phyloP scores from a whole-genome alignment of 495 filamentous ascomycete genomes.

The Neurospora sp. region DNA sequence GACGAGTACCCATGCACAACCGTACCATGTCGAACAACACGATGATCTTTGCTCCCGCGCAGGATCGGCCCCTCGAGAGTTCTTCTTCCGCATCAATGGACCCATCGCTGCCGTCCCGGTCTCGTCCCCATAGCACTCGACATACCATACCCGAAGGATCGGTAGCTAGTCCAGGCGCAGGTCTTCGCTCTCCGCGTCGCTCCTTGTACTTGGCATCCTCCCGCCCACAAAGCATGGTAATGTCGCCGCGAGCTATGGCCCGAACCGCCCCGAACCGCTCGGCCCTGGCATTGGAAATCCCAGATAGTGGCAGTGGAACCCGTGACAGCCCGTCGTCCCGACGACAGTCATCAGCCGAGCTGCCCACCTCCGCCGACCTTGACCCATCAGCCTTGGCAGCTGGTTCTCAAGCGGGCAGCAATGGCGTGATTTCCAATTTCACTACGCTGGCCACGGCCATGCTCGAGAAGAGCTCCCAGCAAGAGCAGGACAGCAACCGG shows the following conservation, averaged over 20 bases:
- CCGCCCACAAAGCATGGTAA: constrained; percentile 38
- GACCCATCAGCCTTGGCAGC: constrained; percentile 35
- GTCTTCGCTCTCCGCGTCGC: constrained; percentile 42
- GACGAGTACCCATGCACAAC: constrained; percentile 36
- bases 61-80: constrained; percentile 25
- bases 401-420: not conserved
- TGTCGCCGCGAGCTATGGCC: constrained; percentile 40
- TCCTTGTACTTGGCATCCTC: constrained; percentile 23
- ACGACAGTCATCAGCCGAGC: constrained; percentile 47
- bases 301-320: constrained; percentile 1
- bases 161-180: constrained; percentile 22
- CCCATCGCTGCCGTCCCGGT: constrained; percentile 12
- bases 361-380: constrained; percentile 63
- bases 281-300: constrained; percentile 20
- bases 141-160: constrained; percentile 28
- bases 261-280: constrained; percentile 36
- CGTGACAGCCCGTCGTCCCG: constrained; percentile 9
- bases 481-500: constrained; percentile 49
- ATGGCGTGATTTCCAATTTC: constrained; percentile 60
- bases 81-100: constrained; percentile 40
- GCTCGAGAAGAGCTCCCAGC: constrained; percentile 20
- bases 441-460: constrained; percentile 57
- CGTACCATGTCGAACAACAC: constrained; percentile 70
- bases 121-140: constrained; percentile 26
- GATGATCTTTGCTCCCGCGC: constrained; percentile 58